A percentile compares a stretch with the other conserved stretches of the same genome.
These are phyloP conservation scores for Apiotrichum akiyoshidainum DNA, from an alignment of 1,284 basidiomycete genomes.

Conservation along the genomic window DNA sequence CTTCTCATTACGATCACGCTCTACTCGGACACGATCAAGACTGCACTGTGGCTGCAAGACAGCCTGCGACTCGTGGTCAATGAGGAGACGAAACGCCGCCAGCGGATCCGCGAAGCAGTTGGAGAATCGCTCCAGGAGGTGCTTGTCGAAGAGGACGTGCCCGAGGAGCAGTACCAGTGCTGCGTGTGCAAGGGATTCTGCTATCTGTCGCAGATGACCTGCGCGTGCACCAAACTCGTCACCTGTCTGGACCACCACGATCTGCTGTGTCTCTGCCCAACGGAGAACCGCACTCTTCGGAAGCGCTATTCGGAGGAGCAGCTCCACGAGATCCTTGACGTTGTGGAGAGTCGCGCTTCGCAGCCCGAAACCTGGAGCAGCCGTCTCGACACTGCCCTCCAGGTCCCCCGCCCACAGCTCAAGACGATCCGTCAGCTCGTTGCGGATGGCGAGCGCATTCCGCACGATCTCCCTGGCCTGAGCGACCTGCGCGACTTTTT, in stretches of 20 bases:
- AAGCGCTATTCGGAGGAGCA: constrained; percentile 79
- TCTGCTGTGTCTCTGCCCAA: constrained; percentile 68
- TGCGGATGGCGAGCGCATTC: constrained; percentile 82
- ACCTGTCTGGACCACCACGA: constrained; percentile 83
- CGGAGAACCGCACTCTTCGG: constrained; percentile 64
- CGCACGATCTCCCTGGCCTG: constrained; percentile 69
- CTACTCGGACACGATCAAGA: constrained; percentile 88
- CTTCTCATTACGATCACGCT: constrained; percentile 91
- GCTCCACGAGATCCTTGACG: constrained; percentile 64
- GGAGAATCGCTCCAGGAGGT: constrained; percentile 61
- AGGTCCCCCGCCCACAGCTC: constrained; percentile 67
- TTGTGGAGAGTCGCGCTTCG: constrained; percentile 67
- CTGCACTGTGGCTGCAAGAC: constrained; percentile 82
- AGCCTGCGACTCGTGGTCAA: constrained; percentile 84
- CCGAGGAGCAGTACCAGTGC: constrained; percentile 95
- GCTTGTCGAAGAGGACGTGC: constrained; percentile 72
- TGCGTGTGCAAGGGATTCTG: constrained; percentile 88
- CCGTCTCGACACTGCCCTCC: constrained; percentile 68
- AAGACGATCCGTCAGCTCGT: constrained; percentile 72
- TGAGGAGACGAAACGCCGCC: constrained; percentile 71
- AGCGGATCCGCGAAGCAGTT: constrained; percentile 54
- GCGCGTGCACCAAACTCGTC: constrained; percentile 68
- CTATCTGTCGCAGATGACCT: constrained; percentile 89
- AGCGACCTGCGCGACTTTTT: constrained; percentile 72
- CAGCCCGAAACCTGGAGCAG: constrained; percentile 71